These are phyloP conservation scores for Mycena vulgaris DNA, from an alignment of 768 basidiomycete species.

Conservation along the genomic window DNA sequence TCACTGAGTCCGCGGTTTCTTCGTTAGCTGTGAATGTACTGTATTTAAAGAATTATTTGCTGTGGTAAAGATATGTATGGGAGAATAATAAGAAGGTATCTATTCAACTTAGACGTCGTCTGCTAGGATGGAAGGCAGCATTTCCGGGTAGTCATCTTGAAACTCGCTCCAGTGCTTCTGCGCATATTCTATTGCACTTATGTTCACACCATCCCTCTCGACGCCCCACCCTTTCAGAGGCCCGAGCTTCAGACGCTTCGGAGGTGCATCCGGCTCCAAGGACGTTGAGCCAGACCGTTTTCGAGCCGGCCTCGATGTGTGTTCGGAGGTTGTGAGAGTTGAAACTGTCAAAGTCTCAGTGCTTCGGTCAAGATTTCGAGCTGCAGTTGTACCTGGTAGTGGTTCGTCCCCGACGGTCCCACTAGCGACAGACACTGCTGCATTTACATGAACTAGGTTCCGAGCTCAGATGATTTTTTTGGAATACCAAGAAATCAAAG, in stretches of 20 bases:
- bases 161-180: too few relatives aligned
- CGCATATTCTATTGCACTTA: too few relatives aligned
- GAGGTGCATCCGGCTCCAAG: too few relatives aligned
- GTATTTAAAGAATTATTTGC: background rate
- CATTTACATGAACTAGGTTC: background rate
- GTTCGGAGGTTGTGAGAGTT: background rate
- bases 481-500: background rate
- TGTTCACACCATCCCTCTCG: too few relatives aligned
- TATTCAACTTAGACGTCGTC: too few relatives aligned
- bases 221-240: too few relatives aligned
- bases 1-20: too few relatives aligned
- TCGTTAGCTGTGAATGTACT: background rate
- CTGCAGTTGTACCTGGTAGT: background rate
- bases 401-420: background rate
- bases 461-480: constrained; percentile 1
- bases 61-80: constrained; percentile 9
- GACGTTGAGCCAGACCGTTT: background rate
- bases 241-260: too few relatives aligned
- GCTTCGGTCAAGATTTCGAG: background rate
- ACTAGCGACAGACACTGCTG: background rate
- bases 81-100: constrained; percentile 6
- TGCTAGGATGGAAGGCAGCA: too few relatives aligned
- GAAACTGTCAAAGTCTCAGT: too few relatives aligned
- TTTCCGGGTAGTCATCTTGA: too few relatives aligned
- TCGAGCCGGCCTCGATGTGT: background rate